Evolutionary conservation across 108 stramenopile genomes (phyloP).

Genomic region (Cyclotella baltica): DNA sequence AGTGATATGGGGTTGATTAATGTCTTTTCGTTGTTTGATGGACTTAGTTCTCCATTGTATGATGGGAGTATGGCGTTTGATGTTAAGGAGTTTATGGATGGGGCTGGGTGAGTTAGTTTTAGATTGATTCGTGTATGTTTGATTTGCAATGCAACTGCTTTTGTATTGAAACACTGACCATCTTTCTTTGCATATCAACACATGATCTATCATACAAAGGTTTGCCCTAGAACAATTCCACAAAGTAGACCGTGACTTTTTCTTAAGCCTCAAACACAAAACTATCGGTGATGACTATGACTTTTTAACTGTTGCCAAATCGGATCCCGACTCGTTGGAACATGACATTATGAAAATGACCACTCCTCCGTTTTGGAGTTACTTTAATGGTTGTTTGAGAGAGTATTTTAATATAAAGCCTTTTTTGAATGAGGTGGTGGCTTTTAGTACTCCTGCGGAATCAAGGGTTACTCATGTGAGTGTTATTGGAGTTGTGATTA

Average conservation of each 20-base stretch:
- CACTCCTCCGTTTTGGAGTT: constrained; percentile 26
- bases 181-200: no score
- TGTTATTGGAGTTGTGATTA: background rate
- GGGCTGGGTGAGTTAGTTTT: no score
- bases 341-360: constrained; percentile 26
- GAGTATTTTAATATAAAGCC: background rate
- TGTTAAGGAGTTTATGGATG: constrained; percentile 66
- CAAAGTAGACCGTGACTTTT: constrained; percentile 14
- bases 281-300: constrained; percentile 6
- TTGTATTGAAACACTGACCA: no score
- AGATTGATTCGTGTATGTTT: no score
- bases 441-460: background rate
- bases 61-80: constrained; percentile 58
- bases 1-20: constrained; percentile 67
- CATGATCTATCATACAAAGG: no score
- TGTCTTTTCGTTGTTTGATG: constrained; percentile 69
- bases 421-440: constrained; percentile 5
- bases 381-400: constrained; percentile 9
- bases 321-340: constrained; percentile 41
- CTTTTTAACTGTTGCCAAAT: constrained; percentile 24
- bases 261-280: constrained; percentile 7
- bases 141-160: no score
- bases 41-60: constrained; percentile 68
- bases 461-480: constrained; percentile 11
- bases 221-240: constrained; percentile 82